phyloP scores from a whole-genome alignment of 208 protist genomes.

The Leishmania tarentolae region DNA sequence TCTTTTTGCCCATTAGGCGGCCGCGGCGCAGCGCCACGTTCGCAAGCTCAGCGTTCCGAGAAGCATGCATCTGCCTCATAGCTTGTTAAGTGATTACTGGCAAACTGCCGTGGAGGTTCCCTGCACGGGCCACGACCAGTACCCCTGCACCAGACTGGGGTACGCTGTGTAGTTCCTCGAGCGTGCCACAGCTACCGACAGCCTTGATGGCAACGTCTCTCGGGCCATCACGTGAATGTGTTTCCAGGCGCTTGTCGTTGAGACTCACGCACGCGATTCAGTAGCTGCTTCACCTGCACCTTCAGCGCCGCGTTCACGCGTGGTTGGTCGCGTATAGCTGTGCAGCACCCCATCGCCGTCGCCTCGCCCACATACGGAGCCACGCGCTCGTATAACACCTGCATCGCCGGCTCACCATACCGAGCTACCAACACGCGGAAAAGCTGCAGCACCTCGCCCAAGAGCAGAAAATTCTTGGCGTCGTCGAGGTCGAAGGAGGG shows the following conservation, averaged over 20 bases:
- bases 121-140: neutral
- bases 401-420: slow-evolving; percentile 43
- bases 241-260: neutral
- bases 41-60: neutral
- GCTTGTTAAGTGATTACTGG: neutral
- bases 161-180: neutral
- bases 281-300: slow-evolving; percentile 51
- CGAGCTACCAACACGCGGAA: slow-evolving; percentile 31
- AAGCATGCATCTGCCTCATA: neutral
- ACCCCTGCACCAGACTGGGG: neutral
- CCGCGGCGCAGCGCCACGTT: neutral
- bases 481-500: slow-evolving; percentile 67
- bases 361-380: slow-evolving; percentile 37
- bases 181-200: neutral
- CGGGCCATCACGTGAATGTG: neutral
- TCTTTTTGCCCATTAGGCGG: neutral
- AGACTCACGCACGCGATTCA: slow-evolving; percentile 29
- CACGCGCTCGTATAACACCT: slow-evolving; percentile 55
- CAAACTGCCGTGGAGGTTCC: neutral
- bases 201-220: neutral
- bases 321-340: slow-evolving; percentile 47
- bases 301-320: slow-evolving; percentile 63
- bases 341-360: slow-evolving; percentile 53
- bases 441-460: slow-evolving; percentile 59
- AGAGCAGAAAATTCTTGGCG: slow-evolving; percentile 66